Base-by-base conservation (phyloP, 768 basidiomycete genomes). In the Tulasnella calospora region DNA sequence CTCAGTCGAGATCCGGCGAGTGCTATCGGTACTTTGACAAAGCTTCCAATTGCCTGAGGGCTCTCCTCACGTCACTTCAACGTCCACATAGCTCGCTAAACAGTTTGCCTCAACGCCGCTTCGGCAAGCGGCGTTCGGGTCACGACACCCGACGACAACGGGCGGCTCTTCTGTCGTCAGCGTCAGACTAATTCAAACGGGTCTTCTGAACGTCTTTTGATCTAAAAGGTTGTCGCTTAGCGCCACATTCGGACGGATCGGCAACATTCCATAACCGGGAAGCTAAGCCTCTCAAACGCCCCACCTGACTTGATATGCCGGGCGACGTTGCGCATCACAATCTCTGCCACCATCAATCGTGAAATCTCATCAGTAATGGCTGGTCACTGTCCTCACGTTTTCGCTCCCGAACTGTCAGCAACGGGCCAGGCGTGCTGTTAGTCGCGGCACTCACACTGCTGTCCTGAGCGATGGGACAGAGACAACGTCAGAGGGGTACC, bases 201-300 rank as follows among this genome's bases (percentile, higher is more conserved):
- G 51, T n/a, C 51, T 51, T 51, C 51, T 51, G 23, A 51, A 51
- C 51, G 51, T 51, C 51, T 51, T 51, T 51, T 51, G 51, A 35
- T 27, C 61, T 57, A n/a, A 27, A 57, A n/a, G 51, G 4, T 13
- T 67, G 27, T 67, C 61, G 61, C 27, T 67, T 67, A 67, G 33
- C 61, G 61, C 61, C 61, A 67, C 33, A 30, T 27, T 35, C 33
- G 30, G 27, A 30, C 27, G 23, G n/a, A 17, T 35, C 61, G 61
- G 61, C 30, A 67, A 67, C 61, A 30, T 67, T 35, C 61, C 61
- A 67, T 67, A 67, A 67, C 61, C 61, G 61, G 61, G 61, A 67
- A 67, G 4, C 23, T 61, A 61, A 3, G 5, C 33, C 33, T 67
- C 33, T 44, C 61, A 33, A 17, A 8, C n/a, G 15, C 6, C 61